These are phyloP conservation scores for Boletus pseudopeckii DNA, from an alignment of 768 basidiomycete species.

Conservation along the genomic window DNA sequence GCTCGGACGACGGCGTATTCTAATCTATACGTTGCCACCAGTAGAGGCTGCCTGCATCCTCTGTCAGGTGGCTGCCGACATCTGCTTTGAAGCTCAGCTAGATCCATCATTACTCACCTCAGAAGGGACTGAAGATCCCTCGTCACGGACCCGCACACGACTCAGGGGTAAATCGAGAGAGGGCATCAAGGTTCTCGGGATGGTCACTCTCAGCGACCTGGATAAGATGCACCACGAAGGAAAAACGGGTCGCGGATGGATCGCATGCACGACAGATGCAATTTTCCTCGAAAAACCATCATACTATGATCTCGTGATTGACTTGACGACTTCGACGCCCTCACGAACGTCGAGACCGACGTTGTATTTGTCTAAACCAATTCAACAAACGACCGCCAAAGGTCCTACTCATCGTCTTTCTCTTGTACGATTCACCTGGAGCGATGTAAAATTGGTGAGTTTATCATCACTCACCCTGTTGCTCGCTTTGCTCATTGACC, in stretches of 20 bases:
- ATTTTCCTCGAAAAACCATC: conserved; percentile 79
- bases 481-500: background rate
- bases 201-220: conserved; percentile 75
- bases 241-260: conserved; percentile 67
- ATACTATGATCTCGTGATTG: conserved; percentile 78
- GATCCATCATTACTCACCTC: conserved; percentile 21
- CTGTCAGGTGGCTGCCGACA: conserved; percentile 58
- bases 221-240: conserved; percentile 57
- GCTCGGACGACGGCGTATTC: conserved; percentile 66
- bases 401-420: conserved; percentile 55
- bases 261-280: conserved; percentile 85
- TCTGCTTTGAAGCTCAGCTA: conserved; percentile 50
- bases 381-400: conserved; percentile 35
- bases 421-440: conserved; percentile 75
- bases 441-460: conserved; percentile 70
- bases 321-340: conserved; percentile 66
- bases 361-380: conserved; percentile 56
- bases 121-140: conserved; percentile 22
- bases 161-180: conserved; percentile 43
- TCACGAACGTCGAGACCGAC: conserved; percentile 61
- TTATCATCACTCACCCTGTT: background rate
- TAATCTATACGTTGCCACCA: conserved; percentile 77
- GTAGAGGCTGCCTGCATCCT: conserved; percentile 78
- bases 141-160: conserved; percentile 31
- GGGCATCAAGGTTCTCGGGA: conserved; percentile 68